Evolutionary conservation across 148 eudicot genomes (phyloP).

Genomic region (Vaccinium darrowii): DNA sequence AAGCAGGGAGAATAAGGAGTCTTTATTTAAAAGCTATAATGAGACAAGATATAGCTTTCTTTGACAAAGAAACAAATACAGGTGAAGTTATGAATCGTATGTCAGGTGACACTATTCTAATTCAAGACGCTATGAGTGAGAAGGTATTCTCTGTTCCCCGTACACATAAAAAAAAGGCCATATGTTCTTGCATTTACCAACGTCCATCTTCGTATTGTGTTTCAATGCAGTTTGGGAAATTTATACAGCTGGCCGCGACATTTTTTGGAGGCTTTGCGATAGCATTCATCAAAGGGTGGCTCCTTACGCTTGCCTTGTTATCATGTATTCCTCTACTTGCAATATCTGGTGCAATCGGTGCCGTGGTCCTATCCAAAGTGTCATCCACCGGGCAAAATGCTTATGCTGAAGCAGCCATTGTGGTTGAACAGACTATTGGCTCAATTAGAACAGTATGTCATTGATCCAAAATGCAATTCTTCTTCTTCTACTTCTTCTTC

Average conservation of each 20-base stretch:
- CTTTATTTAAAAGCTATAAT: slow-evolving; percentile 47
- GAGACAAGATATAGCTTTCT: too few relatives aligned
- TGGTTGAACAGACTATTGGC: slow-evolving; percentile 79
- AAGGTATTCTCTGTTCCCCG: slow-evolving; percentile 35
- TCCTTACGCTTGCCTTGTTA: slow-evolving; percentile 73
- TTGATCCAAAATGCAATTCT: not conserved
- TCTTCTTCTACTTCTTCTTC: too few relatives aligned
- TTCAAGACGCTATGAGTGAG: slow-evolving; percentile 82
- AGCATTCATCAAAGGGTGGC: slow-evolving; percentile 80
- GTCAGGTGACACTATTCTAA: slow-evolving; percentile 73
- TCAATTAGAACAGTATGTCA: slow-evolving; percentile 77
- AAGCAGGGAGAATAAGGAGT: slow-evolving; percentile 59
- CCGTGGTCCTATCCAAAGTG: slow-evolving; percentile 45
- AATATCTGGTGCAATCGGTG: slow-evolving; percentile 52
- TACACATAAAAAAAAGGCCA: not conserved
- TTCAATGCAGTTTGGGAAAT: slow-evolving; percentile 70
- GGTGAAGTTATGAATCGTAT: slow-evolving; percentile 70
- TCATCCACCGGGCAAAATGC: slow-evolving; percentile 62
- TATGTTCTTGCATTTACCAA: not conserved
- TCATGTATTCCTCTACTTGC: slow-evolving; percentile 59
- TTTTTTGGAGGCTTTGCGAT: slow-evolving; percentile 79
- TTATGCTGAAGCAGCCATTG: slow-evolving; percentile 67
- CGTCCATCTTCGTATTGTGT: not conserved
- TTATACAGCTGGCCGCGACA: slow-evolving; percentile 57
- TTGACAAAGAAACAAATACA: slow-evolving; percentile 55